Conservation (phyloP, 2,329 filamentous ascomycete species). For the Huntiella omanensis region DNA sequence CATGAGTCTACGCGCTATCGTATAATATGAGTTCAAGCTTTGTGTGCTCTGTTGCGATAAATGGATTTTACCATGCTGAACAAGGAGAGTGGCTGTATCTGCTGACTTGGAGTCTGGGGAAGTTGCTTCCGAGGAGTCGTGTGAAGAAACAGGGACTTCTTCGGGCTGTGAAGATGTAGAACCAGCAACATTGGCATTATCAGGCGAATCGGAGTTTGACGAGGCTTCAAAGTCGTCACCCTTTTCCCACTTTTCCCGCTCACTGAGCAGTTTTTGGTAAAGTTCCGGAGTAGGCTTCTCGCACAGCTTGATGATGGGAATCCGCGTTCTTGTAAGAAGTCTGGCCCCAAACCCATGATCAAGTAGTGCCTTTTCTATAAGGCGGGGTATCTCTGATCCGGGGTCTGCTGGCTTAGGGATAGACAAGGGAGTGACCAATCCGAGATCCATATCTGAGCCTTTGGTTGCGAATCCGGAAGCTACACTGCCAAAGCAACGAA, state of each 20-base stretch:
- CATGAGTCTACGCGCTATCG: slow-evolving; percentile 7
- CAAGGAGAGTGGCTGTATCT: not conserved
- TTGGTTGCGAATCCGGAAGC: slow-evolving; percentile 72
- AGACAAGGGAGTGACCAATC: slow-evolving; percentile 49
- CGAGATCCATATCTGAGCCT: slow-evolving; percentile 81
- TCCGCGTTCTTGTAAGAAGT: slow-evolving; percentile 57
- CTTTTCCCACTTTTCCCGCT: slow-evolving; percentile 53
- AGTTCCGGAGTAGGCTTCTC: slow-evolving; percentile 46
- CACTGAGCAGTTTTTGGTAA: slow-evolving; percentile 39
- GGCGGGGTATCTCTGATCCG: slow-evolving; percentile 46
- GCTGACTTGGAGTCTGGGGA: not conserved
- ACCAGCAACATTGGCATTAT: not conserved
- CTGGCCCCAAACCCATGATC: slow-evolving; percentile 56
- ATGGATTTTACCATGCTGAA: slow-evolving; percentile 6
- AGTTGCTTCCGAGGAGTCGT: not conserved
- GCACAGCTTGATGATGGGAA: slow-evolving; percentile 79
- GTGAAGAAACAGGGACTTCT: not conserved
- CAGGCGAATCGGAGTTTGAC: not conserved
- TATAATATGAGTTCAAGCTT: slow-evolving; percentile 8
- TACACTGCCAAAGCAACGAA: slow-evolving; percentile 68
- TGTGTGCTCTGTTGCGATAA: slow-evolving; percentile 7
- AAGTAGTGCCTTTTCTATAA: slow-evolving; percentile 59
- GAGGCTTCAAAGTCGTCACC: slow-evolving; percentile 18
- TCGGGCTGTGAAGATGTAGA: not conserved
- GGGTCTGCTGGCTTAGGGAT: slow-evolving; percentile 30